Percentiles rank a stretch among this genome's conserved stretches.
Evolutionary conservation across 2,329 filamentous ascomycete genomes (phyloP).

Genomic region (Penicillium janthinellum): DNA sequence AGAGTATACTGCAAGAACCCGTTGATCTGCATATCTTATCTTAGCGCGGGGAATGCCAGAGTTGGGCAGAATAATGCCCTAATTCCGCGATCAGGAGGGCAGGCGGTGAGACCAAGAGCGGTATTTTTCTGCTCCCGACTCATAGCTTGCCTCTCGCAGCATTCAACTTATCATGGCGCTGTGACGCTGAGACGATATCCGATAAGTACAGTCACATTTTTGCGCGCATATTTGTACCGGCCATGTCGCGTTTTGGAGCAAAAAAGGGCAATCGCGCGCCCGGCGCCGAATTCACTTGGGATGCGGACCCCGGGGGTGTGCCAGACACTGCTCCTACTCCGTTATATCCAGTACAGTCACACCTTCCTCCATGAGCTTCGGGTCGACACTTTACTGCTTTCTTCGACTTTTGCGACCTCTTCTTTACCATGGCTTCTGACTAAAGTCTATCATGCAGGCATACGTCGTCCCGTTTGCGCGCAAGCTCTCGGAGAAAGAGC

Average conservation of each 20-base stretch:
- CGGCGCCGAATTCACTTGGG: constrained; percentile 47
- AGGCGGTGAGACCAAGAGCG: constrained; percentile 23
- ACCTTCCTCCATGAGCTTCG: constrained; percentile 2
- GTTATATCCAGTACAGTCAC: constrained; percentile 48
- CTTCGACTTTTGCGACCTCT: background rate
- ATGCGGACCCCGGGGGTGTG: constrained; percentile 42
- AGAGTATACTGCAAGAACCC: background rate
- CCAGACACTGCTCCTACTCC: constrained; percentile 49
- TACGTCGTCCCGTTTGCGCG: constrained; percentile 40
- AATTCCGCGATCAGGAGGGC: constrained; percentile 9
- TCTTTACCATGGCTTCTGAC: background rate
- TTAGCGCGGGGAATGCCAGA: constrained; percentile 17
- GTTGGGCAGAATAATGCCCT: constrained; percentile 7
- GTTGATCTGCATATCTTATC: constrained; percentile 20
- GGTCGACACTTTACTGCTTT: background rate
- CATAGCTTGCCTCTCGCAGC: constrained; percentile 1
- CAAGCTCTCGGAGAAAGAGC: constrained; percentile 46
- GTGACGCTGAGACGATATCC: background rate
- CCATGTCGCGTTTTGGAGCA: constrained; percentile 45
- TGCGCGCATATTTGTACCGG: background rate
- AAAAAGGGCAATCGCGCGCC: constrained; percentile 43
- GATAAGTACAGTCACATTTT: background rate
- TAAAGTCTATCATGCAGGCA: constrained; percentile 31
- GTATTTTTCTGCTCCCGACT: constrained; percentile 20
- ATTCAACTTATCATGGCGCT: constrained; percentile 10